A percentile compares a stretch with the other conserved stretches of the same genome.
These are phyloP conservation scores for Stenogyne calaminthoides DNA, from an alignment of 305 asterid genomes.

Conservation along the genomic window DNA sequence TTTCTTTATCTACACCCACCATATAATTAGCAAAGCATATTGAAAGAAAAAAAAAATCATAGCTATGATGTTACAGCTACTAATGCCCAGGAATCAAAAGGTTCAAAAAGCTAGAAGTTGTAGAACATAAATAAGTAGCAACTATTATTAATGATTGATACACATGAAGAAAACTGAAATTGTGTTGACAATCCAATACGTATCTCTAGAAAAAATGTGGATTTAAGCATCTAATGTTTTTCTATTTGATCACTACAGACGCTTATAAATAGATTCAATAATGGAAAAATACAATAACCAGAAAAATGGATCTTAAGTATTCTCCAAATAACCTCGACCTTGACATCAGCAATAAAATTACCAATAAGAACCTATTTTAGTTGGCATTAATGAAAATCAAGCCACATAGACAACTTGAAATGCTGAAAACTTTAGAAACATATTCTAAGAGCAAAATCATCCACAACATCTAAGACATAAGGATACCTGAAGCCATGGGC, in stretches of 20 bases:
- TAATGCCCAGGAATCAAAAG: slow-evolving; percentile 16
- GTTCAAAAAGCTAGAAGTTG: slow-evolving; percentile 4
- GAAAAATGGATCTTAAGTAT: background rate
- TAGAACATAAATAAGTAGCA: slow-evolving; percentile 5
- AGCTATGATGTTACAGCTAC: background rate
- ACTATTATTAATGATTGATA: background rate
- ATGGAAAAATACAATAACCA: background rate
- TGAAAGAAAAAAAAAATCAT: background rate
- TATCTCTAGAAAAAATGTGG: background rate
- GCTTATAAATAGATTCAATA: slow-evolving; percentile 11
- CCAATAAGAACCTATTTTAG: background rate
- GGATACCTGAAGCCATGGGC: slow-evolving; percentile 76
- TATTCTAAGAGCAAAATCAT: slow-evolving; percentile 10
- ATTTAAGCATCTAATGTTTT: slow-evolving; percentile 6
- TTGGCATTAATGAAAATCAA: background rate
- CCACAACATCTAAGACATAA: slow-evolving; percentile 19
- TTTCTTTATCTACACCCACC: slow-evolving; percentile 12
- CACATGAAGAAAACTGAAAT: slow-evolving; percentile 3
- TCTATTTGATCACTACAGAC: background rate
- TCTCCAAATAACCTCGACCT: slow-evolving; percentile 3
- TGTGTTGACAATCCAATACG: background rate
- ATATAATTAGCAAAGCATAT: slow-evolving; percentile 10
- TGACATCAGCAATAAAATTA: background rate
- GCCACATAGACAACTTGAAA: slow-evolving; percentile 20
- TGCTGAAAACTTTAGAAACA: slow-evolving; percentile 15